Evolutionary conservation across 495 filamentous ascomycete species (phyloP), one percentile per base, ranked within the genome.

Genomic region (Pseudevernia furfuracea): DNA sequence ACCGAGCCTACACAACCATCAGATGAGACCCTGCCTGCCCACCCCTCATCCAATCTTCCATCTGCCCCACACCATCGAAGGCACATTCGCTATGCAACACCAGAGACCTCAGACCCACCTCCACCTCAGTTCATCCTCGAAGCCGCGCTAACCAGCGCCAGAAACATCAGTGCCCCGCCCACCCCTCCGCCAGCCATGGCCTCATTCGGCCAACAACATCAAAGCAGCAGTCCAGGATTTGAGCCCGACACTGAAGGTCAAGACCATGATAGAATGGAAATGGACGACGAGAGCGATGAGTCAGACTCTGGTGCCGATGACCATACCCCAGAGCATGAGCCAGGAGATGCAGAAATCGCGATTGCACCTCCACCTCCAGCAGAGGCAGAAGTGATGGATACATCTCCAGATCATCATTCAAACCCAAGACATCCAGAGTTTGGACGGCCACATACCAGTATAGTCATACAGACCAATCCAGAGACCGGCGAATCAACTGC

Each of bases 201-300:
- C 36, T 61, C 58, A 44, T 14, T 52, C 48, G 30, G 21, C 21
- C 44, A 37, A 6, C 15, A 39, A 32, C 32, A 64, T 53, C 58
- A 46, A 11, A 23, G 19, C 28, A 23, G 11, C 38, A 56, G 28
- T 43, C 60, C 48, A 60, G 53, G 17, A 11, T 34, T 57, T 11
- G 19, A 34, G 38, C 57, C 49, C 34, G 39, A 48, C 25, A 37
- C 58, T 15, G 63, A 65, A 28, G 70, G 70, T 15, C 70, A 71
- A 59, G 63, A 68, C 34, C 70, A 71, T 55, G 70, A 71, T 64
- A 71, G 70, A 66, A 71, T 71, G 69, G 69, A 71, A 28, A 71
- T 65, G 28, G 69, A 71, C 41, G 64, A 71, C 17, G 68, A 65
- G 34, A 63, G 61, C 60, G 58, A 67, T 23, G 67, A 63, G 23